Conservation (phyloP, 2,329 filamentous ascomycete species). For the Talaromyces sp. region DNA sequence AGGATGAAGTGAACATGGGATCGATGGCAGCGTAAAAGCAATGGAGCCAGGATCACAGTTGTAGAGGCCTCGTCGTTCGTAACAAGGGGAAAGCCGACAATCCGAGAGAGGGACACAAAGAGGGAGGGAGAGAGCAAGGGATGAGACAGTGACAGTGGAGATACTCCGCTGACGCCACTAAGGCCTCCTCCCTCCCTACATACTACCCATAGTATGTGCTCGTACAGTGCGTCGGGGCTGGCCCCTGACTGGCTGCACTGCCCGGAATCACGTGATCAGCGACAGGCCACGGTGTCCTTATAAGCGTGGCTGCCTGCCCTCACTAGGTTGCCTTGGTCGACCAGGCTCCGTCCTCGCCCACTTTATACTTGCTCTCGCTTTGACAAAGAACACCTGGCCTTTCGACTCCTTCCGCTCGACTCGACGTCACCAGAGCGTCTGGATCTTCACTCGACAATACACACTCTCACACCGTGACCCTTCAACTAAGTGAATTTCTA, state of each 20-base stretch:
- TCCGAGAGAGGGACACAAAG: background rate
- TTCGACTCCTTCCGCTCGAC: constrained; percentile 8
- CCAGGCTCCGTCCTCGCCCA: constrained; percentile 15
- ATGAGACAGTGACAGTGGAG: background rate
- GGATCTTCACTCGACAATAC: constrained; percentile 13
- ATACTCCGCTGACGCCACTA: background rate
- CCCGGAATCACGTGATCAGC: background rate
- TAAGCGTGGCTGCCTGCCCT: constrained; percentile 24
- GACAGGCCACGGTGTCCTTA: constrained; percentile 43
- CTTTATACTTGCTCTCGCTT: constrained; percentile 18
- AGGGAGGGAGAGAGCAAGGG: background rate
- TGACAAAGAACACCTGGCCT: constrained; percentile 35
- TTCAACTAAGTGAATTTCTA: constrained; percentile 7
- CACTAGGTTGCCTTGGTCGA: constrained; percentile 4
- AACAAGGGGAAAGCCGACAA: background rate
- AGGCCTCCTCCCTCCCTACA: too few species aligned
- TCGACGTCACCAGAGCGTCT: constrained; percentile 17
- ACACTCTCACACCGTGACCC: constrained; percentile 1
- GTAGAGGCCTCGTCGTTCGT: background rate
- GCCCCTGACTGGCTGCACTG: background rate
- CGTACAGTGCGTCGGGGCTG: background rate
- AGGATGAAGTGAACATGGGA: too few species aligned
- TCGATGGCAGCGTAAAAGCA: too few species aligned
- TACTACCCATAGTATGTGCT: background rate
- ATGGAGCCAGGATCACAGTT: too few species aligned